Evolutionary conservation across 2,329 filamentous ascomycete species (phyloP), one percentile per base, ranked within the genome.

Genomic region (Ophidiomyces ophidiicola): DNA sequence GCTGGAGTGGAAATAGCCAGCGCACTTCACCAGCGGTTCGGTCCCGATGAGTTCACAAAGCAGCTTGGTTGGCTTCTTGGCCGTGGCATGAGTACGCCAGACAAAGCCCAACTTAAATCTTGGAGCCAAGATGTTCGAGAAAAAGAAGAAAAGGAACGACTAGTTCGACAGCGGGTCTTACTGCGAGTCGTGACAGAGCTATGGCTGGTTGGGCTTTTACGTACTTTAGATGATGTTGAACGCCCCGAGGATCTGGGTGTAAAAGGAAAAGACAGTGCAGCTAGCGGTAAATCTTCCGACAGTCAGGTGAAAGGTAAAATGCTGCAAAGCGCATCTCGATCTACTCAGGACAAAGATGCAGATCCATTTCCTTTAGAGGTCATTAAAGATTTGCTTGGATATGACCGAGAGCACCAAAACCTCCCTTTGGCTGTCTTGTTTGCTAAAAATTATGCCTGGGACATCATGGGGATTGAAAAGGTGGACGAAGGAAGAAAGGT

Each of bases 331-430:
- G 50, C 68, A 6, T 57, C 62, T 26, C 69, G 70, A 17, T 61
- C 65, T 37, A 74, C 76, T 43, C 76, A 76, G 47, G 71, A 72
- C 19, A 76, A 72, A 28, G 78, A 81, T 44, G 74, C 84, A 1
- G 90, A 98, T 47, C 90, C 90, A 0, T 96, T 98, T 50, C 92
- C 92, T 3, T 69, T 98, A 14, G 90, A 98, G 58, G 88, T 96
- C n/a, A 67, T 98, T 28, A 98, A 98, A 63, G 92, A 98, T 56
- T 73, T 98, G 48, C 72, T 98, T 11, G 86, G 87, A 5, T 80
- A 96, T 55, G 90, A 98, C 57, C 77, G 86, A 40, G 88, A 98
- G 50, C 90, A 96, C 55, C 69, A 76, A 40, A 98, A 96, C 54
- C 64, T 98, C 30, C 86, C 90, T 1, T 67, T 98, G 32, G 80